phyloP scores from a whole-genome alignment of 257 asterid genomes.

The Echium plantagineum region DNA sequence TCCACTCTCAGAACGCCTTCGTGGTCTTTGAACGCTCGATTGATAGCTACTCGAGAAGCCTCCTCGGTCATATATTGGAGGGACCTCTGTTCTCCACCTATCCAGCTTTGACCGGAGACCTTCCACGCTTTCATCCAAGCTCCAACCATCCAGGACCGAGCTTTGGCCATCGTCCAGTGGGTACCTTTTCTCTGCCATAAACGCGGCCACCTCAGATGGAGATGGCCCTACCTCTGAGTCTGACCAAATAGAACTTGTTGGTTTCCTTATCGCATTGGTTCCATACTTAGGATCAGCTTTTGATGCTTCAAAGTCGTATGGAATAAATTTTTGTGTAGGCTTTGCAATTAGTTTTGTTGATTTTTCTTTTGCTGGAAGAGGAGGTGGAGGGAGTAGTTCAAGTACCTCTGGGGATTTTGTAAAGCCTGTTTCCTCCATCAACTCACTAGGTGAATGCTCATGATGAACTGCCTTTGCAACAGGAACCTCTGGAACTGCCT shows the following conservation, averaged over 20 bases:
- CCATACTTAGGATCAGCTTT: slow-evolving; percentile 27
- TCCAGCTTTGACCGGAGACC: slow-evolving; percentile 81
- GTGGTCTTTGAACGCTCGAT: slow-evolving; percentile 23
- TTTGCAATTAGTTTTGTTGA: slow-evolving; percentile 18
- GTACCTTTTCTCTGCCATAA: slow-evolving; percentile 33
- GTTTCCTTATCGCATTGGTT: slow-evolving; percentile 27
- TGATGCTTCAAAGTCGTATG: slow-evolving; percentile 18
- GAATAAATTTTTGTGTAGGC: slow-evolving; percentile 19
- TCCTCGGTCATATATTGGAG: slow-evolving; percentile 53
- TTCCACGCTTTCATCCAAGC: slow-evolving; percentile 76
- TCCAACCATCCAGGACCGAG: slow-evolving; percentile 87
- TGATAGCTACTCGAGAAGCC: slow-evolving; percentile 49
- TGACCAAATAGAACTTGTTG: slow-evolving; percentile 30
- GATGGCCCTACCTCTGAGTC: slow-evolving; percentile 87
- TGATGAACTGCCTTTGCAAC: neutral
- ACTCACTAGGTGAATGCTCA: slow-evolving; percentile 12
- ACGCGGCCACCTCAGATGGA: slow-evolving; percentile 82
- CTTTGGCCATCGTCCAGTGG: slow-evolving; percentile 58
- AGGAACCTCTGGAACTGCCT: neutral
- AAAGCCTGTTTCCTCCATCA: slow-evolving; percentile 25
- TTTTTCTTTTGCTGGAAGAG: neutral
- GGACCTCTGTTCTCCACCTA: slow-evolving; percentile 78
- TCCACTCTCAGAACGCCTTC: slow-evolving; percentile 18
- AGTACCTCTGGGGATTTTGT: slow-evolving; percentile 6
- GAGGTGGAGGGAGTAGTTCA: neutral